phyloP scores from a whole-genome alignment of 2,329 filamentous ascomycete genomes.

The Bipolaris oryzae region DNA sequence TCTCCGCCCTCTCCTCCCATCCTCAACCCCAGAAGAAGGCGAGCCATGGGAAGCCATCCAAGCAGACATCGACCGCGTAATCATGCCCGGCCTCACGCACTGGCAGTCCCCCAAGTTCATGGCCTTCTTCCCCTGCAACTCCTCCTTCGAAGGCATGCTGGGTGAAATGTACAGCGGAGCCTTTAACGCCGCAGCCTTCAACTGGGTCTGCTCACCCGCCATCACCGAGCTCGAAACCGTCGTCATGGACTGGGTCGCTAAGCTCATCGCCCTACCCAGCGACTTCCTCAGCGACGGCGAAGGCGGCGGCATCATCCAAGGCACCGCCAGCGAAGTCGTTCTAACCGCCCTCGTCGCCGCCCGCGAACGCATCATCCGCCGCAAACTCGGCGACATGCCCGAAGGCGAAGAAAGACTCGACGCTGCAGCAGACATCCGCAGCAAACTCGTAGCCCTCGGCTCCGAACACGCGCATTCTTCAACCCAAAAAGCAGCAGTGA shows the following conservation, averaged over 20 bases:
- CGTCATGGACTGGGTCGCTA: slow-evolving; percentile 88
- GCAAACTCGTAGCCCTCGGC: slow-evolving; percentile 78
- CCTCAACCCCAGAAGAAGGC: slow-evolving; percentile 66
- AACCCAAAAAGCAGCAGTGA: slow-evolving; percentile 84
- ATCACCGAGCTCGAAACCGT: slow-evolving; percentile 94
- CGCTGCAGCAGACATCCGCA: slow-evolving; percentile 68
- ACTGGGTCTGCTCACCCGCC: slow-evolving; percentile 93
- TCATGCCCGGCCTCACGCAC: slow-evolving; percentile 90
- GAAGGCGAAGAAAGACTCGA: slow-evolving; percentile 56
- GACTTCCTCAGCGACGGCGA: slow-evolving; percentile 75
- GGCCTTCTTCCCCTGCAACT: slow-evolving; percentile 88
- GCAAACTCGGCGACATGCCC: slow-evolving; percentile 34
- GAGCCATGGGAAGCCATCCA: slow-evolving; percentile 82
- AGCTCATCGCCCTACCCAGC: slow-evolving; percentile 73
- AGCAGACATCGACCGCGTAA: slow-evolving; percentile 80
- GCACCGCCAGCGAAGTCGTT: slow-evolving; percentile 85
- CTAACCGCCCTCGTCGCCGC: slow-evolving; percentile 88
- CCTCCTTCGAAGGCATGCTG: slow-evolving; percentile 82
- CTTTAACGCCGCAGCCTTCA: slow-evolving; percentile 90
- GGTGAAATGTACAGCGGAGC: slow-evolving; percentile 91
- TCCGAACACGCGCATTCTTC: slow-evolving; percentile 81
- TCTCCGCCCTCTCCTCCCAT: slow-evolving; percentile 77
- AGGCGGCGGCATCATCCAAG: slow-evolving; percentile 93
- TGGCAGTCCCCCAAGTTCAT: slow-evolving; percentile 94
- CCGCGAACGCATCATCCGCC: slow-evolving; percentile 67